A percentile compares a stretch with the other conserved stretches of the same genome.
Conservation (phyloP, 345 rosid genomes). For the Diplotaxis tenuifolia region DNA sequence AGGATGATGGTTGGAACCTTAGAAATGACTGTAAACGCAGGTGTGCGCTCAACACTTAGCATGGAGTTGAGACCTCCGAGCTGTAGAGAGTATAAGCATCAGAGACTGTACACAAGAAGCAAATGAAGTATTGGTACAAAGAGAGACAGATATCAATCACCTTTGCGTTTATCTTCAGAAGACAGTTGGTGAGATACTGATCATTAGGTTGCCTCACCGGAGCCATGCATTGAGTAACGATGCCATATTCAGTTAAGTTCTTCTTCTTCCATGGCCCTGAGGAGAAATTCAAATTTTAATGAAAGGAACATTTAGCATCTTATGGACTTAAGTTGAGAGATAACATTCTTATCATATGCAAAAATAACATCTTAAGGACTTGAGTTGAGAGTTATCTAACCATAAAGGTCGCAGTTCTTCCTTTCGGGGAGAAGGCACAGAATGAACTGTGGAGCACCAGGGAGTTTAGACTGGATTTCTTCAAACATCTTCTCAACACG, state of each 20-base stretch:
- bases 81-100: conserved; percentile 39
- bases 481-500: conserved; percentile 92
- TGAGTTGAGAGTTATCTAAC: conserved; percentile 36
- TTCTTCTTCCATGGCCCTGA: conserved; percentile 93
- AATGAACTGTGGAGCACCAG: conserved; percentile 81
- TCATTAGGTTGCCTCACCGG: conserved; percentile 71
- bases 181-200: conserved; percentile 81
- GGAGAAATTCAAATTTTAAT: background rate
- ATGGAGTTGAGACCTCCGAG: conserved; percentile 88
- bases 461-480: conserved; percentile 59
- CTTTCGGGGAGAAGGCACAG: conserved; percentile 77
- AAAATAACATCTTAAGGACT: too few relatives aligned
- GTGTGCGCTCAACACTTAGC: conserved; percentile 62
- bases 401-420: conserved; percentile 81
- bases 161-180: conserved; percentile 91
- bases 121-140: background rate
- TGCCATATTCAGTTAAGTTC: conserved; percentile 71
- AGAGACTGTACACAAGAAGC: conserved; percentile 13
- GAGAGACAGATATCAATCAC: conserved; percentile 39
- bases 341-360: too few relatives aligned
- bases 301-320: background rate
- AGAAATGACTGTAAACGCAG: conserved; percentile 57
- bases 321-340: background rate
- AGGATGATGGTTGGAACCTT: conserved; percentile 65
- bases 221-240: conserved; percentile 88